phyloP scores from a whole-genome alignment of 2,329 filamentous ascomycete genomes.

The Didymella glomerata region DNA sequence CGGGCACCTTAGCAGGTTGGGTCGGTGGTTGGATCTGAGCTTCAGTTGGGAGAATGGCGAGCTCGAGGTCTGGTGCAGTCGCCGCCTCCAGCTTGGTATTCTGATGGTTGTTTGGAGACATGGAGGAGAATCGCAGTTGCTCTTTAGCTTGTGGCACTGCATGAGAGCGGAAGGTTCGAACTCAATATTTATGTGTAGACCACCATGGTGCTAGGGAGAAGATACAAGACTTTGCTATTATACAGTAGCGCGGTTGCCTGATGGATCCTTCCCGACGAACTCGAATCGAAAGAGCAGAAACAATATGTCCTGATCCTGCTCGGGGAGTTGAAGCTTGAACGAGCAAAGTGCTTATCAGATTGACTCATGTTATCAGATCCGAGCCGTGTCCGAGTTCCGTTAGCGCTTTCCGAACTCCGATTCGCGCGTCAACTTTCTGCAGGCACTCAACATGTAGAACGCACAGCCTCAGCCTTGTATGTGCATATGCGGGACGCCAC shows the following conservation, averaged over 20 bases:
- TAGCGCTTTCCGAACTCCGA: not conserved
- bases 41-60: not conserved
- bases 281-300: not conserved
- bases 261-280: too few species aligned
- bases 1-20: not conserved
- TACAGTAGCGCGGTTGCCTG: not conserved
- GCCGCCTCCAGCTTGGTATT: not conserved
- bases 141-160: not conserved
- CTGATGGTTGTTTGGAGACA: not conserved
- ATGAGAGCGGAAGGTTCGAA: not conserved
- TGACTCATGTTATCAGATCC: conserved; percentile 20
- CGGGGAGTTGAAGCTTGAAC: not conserved
- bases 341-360: conserved; percentile 11
- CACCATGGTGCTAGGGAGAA: fast-evolving
- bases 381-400: conserved; percentile 3
- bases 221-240: too few species aligned
- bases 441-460: too few species aligned
- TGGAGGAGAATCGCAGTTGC: not conserved
- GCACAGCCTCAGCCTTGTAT: too few species aligned
- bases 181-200: not conserved
- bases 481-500: too few species aligned
- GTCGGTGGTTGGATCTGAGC: not conserved
- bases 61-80: not conserved
- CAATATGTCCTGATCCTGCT: not conserved
- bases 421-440: not conserved